A percentile compares a stretch with the other conserved stretches of the same genome.
These are phyloP conservation scores for Effrenium voratum DNA, from an alignment of 73 alveolate genomes.

Conservation along the genomic window DNA sequence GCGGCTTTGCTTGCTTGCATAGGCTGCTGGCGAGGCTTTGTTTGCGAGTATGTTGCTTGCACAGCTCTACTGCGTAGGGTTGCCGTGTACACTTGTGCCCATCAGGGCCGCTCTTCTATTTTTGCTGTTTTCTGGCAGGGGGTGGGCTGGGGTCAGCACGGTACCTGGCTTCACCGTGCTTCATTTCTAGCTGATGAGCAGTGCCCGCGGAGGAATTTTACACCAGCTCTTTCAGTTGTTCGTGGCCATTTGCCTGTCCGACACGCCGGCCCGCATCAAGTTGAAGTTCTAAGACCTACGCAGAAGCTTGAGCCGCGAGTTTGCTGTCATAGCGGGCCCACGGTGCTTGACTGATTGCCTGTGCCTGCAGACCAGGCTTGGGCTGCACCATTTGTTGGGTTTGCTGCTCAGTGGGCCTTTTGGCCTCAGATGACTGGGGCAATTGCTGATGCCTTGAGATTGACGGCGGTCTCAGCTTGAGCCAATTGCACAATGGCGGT, in stretches of 20 bases:
- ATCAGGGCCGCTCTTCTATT: not conserved
- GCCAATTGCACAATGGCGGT: not conserved
- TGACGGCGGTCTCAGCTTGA: not conserved
- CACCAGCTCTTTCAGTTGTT: not conserved
- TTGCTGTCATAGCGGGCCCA: not conserved
- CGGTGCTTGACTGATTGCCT: not conserved
- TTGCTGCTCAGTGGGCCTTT: not conserved
- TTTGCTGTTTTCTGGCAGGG: not conserved
- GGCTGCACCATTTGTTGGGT: not conserved
- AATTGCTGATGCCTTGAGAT: not conserved
- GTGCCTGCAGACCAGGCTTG: slow-evolving; percentile 5
- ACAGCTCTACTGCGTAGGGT: no score
- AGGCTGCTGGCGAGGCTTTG: not conserved
- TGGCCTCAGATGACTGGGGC: not conserved
- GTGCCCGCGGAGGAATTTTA: not conserved
- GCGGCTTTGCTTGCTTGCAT: not conserved
- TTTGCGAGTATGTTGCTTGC: not conserved
- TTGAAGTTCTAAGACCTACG: not conserved
- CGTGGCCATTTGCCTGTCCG: slow-evolving; percentile 15
- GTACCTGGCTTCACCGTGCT: not conserved
- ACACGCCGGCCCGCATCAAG: not conserved
- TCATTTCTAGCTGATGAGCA: not conserved
- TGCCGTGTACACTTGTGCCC: no score
- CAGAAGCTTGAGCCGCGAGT: not conserved
- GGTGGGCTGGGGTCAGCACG: no score